Evolutionary conservation across 1,139 yeast species (phyloP), one percentile per base, ranked within the genome.

Genomic region (Scheffersomyces quercinus): DNA sequence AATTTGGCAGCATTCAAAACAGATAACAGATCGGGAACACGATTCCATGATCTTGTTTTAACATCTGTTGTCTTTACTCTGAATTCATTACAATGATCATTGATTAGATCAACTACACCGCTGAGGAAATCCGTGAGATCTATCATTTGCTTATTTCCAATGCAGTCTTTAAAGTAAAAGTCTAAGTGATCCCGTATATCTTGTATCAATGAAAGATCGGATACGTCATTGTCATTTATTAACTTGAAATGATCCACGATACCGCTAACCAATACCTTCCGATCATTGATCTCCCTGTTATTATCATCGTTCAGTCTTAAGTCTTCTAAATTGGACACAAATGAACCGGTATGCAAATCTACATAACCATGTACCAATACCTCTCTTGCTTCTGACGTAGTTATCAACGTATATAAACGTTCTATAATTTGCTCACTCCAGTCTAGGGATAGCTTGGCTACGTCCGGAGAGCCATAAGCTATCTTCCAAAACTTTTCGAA

Each of bases 351-450:
- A 0, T 56, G 46, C 1, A 68, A 48, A 51, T 77, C 65, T 14
- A 81, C 50, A 49, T 74, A 79, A 3, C 79, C 79, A 58, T 82
- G 85, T 5, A 82, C 74, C 41, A 81, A 59, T 4, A 85, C 58
- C 55, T 85, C 91, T 48, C 90, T 66, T 1, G 86, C 82, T 45
- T 76, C 76, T 0, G 86, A 81, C 8, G 60, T 60, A 4, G 63
- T 52, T 12, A 80, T 58, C 16, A 83, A 57, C 12, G 64, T 60
- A 15, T 67, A 55, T 28, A 81, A 47, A 35, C 76, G 61, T 15
- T 49, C 49, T 2, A 72, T 59, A 1, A 67, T 56, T 35, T 61
- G 60, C 26, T 64, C 65, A 15, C 62, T 52, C 77, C 79, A 69
- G 8, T 56, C 62, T 5, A 48, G 48, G 1, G 72, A 70, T 37